Base-by-base conservation (phyloP, 768 basidiomycete genomes). In the Porphyrellus cyaneotinctus region DNA sequence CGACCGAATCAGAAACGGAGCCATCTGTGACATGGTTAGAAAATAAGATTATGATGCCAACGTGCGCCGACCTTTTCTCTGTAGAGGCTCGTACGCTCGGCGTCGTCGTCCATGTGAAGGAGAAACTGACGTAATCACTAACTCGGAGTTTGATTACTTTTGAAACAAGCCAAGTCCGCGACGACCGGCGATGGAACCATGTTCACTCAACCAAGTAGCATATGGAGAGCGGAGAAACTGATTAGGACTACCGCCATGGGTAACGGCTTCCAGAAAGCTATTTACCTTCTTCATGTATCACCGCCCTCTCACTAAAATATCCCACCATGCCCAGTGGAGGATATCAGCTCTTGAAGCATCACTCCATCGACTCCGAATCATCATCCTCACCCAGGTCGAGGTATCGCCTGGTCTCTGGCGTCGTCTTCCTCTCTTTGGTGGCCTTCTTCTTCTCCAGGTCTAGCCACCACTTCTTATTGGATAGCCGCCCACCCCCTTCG, bases 1-100 rank as follows among this genome's bases (percentile, higher is more conserved):
- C 14, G 88, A 76, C 45, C 90, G 80, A 32, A 92, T 82, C 49
- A 92, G 81, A 68, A 92, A 92, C 7, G 90, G 90, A 0, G 85
- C 78, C 6, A 84, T 88, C 89, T 91, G 57, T 30, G 14, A 22
- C 11, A 22, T 11, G 28, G 32, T 60, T 7, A 53, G 47, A 6
- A 7, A 36, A 7, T 11, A 4, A 0, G 6, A 11, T 8, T 7
- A 39, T 26, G 24, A 39, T 1, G 2, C 3, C 1, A 0, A 20
- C 15, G 3, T 2, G 7, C 22, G 47, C 46, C 24, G n/a, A 80
- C 83, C 71, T 83, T 85, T 66, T 84, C 83, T 42, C 84, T 72
- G 31, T 77, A 70, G n/a, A 82, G 70, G 12, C 75, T 70, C 14
- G 80, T 74, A 2, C 72, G 67, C 49, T 78, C 77, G 57, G 72